Evolutionary conservation across 225 moss, liverwort and hornwort genomes (phyloP).

Genomic region (Straminergon stramineum): DNA sequence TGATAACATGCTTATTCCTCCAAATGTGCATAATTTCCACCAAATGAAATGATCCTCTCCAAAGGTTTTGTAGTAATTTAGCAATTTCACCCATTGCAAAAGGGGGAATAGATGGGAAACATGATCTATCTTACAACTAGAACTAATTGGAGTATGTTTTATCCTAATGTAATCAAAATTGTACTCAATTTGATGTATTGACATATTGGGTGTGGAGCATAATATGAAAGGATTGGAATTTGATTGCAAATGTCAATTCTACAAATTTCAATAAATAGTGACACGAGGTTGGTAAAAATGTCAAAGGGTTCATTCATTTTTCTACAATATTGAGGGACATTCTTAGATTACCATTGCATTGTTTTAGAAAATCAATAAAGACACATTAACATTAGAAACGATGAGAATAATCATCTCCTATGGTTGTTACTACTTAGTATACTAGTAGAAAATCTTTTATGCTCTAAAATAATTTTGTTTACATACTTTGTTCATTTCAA

Average conservation of each 20-base stretch:
- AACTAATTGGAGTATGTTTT: neutral
- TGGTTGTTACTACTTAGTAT: neutral
- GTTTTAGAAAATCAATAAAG: neutral
- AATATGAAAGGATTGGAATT: neutral
- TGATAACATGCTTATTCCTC: neutral
- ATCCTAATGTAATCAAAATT: neutral
- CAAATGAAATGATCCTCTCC: neutral
- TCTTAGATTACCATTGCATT: neutral
- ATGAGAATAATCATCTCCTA: neutral
- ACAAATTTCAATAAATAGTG: neutral
- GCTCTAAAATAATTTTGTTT: no score
- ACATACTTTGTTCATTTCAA: neutral
- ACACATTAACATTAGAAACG: rapidly evolving
- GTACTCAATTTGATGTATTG: neutral
- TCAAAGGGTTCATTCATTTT: neutral
- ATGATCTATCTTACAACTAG: neutral
- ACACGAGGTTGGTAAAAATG: neutral
- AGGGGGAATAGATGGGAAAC: rapidly evolving
- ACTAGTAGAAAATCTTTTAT: neutral
- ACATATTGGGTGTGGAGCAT: rapidly evolving
- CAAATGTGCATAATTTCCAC: no score
- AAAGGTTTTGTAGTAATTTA: neutral
- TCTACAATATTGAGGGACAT: neutral
- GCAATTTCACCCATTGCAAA: neutral
- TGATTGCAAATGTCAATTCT: neutral